Evolutionary conservation across 768 basidiomycete species (phyloP), one percentile per base, ranked within the genome.

Genomic region (Boletus vermiculosoides): DNA sequence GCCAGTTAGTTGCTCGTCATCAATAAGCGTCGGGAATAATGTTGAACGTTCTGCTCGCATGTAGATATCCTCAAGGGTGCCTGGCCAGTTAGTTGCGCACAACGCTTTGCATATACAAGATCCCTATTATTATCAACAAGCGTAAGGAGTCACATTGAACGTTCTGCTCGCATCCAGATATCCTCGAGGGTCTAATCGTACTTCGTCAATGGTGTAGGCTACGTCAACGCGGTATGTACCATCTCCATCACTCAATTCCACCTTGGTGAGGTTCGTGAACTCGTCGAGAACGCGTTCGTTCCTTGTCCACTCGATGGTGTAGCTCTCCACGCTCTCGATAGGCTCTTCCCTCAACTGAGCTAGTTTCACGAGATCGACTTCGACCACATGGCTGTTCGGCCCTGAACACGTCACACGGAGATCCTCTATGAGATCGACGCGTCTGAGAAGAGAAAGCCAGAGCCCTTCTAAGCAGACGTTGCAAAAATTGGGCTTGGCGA

Each of bases 401-500:
- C 57, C 52, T 25, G 52, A 40, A 64, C 84, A 86, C 3, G 60
- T 64, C 61, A 77, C 71, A 22, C 68, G 64, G 40, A 86, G 62
- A 20, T 68, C 67, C 58, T 92, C 88, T 63, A 92, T 82, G 63
- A 90, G 79, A 65, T 74, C 76, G 52, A 91, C 72, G 36, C 79
- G 79, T 42, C 71, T 69, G 9, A 90, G 77, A 22, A 90, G 81
- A 18, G 82, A 76, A 46, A 82, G 71, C 89, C 90, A 92, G 33
- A 92, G 81, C 6, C 81, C 87, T 60, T 92, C 90, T 15, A 81
- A 63, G 65, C 90, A 92, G 50, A 82, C 84, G 60, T 77, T 83
- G 77, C 90, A 92, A 67, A 92, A 88, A 65, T 87, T 81, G 53
- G 88, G 84, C 0, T 80, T 77, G 30, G 80, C 83, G 41, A 90